phyloP scores from a whole-genome alignment of 192 early-diverging fungal genomes.

The Mortierella claussenii region DNA sequence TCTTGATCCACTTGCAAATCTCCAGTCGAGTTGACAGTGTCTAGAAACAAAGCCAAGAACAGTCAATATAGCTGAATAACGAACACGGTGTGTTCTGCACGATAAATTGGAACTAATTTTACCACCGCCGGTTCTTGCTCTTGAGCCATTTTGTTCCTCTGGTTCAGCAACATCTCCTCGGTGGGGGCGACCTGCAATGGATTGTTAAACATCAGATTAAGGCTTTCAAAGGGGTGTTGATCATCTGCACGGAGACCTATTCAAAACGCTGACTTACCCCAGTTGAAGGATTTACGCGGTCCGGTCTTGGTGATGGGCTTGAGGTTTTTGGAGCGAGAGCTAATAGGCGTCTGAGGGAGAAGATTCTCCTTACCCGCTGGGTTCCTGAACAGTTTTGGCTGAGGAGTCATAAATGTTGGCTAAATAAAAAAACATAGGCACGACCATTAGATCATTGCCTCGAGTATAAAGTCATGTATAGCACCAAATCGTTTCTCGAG shows the following conservation, averaged over 20 bases:
- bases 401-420: conserved; percentile 5
- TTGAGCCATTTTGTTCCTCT: conserved; percentile 8
- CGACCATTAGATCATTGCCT: too few relatives aligned
- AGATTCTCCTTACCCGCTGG: conserved; percentile 30
- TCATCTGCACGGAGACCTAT: too few relatives aligned
- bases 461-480: background rate
- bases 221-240: too few relatives aligned
- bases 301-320: conserved; percentile 10
- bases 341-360: conserved; percentile 7
- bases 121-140: background rate
- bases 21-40: background rate
- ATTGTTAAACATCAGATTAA: background rate
- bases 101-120: too few relatives aligned
- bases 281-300: conserved; percentile 17
- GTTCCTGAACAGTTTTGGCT: conserved; percentile 12
- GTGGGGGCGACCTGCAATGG: conserved; percentile 7
- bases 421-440: too few relatives aligned
- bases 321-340: conserved; percentile 1
- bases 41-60: background rate
- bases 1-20: background rate
- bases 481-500: background rate
- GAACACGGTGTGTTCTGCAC: background rate
- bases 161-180: conserved; percentile 4
- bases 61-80: background rate
- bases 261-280: too few relatives aligned